Base-by-base conservation (phyloP, 192 early-diverging fungal species). In the Backusella tarrabulga region DNA sequence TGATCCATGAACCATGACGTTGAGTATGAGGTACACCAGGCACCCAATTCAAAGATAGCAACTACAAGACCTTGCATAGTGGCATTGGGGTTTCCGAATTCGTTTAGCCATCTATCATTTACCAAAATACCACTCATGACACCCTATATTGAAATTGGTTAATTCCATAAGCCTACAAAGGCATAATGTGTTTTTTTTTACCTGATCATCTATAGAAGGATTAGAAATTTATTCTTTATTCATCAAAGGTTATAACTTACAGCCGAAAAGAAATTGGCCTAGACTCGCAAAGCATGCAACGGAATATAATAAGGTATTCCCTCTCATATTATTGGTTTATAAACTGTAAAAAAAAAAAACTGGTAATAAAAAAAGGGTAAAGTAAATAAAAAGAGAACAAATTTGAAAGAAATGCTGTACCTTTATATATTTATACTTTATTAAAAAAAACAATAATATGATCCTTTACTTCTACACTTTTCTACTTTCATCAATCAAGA, bases 221-320 rank as follows among this genome's bases (percentile, higher is more conserved):
- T 40, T 40, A 40, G 38, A 9, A 0, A 9, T 40, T 11, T 40
- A 9, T 40, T 40, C 8, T 40, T 11, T 40, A 40, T 40, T 40
- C 38, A 9, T 40, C 11, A 40, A 40, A 40, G 11, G 38, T 6
- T 40, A 40, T 40, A 40, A 9, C 38, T 60, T 75, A 75, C 74
- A 88, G 12, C 87, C 86, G 72, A 87, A 88, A 12, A 88, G 77
- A n/a, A 88, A 77, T 7, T 86, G 86, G 35, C 87, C 86, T 60
- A 88, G 79, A 6, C 84, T 66, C 14, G 80, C 80, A 50, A 81
- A 70, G 32, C 80, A 63, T 6, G 73, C 79, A 7, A 80, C 79
- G 11, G 52, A 74, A 26, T 81, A 81, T 23, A 73, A n/a, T 12
- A 76, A 63, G 23, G 54, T 11, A 14, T 60, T 60, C 9, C 56